A percentile compares a stretch with the other conserved stretches of the same genome.
phyloP scores from a whole-genome alignment of 169 alveolate species.

The Cyclospora cayetanensis region DNA sequence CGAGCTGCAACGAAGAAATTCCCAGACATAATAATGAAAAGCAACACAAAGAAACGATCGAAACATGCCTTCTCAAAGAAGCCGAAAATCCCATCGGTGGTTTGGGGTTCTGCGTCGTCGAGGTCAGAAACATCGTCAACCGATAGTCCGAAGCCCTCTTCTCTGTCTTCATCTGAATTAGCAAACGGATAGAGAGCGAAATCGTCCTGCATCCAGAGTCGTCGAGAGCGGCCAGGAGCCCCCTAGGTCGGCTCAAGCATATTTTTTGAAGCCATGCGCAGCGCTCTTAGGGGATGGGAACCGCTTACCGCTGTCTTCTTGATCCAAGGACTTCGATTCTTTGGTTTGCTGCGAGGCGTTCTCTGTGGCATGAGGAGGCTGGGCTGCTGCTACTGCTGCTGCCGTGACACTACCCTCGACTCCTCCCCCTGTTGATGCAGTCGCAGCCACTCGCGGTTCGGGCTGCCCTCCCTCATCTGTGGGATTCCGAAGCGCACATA shows the following conservation, averaged over 20 bases:
- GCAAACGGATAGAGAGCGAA: not conserved
- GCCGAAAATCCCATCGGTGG: not conserved
- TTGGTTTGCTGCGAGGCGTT: conserved; percentile 9
- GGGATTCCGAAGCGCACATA: not conserved
- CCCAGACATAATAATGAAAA: no score
- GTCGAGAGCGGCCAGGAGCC: no score
- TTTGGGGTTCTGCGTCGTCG: conserved; percentile 11
- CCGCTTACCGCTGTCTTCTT: not conserved
- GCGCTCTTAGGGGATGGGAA: no score
- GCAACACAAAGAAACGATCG: not conserved
- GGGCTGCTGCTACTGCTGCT: conserved; percentile 30
- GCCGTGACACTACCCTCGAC: not conserved
- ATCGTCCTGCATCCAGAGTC: no score
- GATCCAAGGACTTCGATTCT: not conserved
- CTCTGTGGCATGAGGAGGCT: no score
- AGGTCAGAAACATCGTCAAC: not conserved
- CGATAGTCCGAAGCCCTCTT: not conserved
- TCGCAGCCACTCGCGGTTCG: not conserved
- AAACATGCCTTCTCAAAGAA: not conserved
- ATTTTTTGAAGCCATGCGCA: no score
- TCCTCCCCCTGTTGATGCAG: not conserved
- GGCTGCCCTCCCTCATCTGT: not conserved
- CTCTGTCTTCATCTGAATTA: not conserved
- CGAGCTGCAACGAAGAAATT: no score
- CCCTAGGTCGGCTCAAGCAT: no score